Conservation (phyloP, 495 filamentous ascomycete species). For the Apodospora peruviana region DNA sequence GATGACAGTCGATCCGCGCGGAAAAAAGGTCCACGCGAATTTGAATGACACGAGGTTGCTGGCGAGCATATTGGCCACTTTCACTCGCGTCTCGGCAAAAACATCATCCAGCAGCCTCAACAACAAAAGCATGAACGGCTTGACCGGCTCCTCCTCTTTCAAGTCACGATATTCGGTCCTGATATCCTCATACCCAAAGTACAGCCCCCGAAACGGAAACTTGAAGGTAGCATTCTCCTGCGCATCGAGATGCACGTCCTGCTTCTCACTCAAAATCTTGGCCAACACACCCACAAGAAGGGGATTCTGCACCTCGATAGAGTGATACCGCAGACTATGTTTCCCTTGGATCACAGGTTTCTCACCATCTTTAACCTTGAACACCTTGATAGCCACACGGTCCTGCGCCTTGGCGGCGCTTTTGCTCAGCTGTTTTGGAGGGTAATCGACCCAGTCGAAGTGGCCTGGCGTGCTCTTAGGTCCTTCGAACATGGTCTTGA, state of each 20-base stretch:
- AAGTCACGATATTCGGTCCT: slow-evolving; percentile 11
- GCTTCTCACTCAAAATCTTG: slow-evolving; percentile 26
- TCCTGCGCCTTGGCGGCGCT: slow-evolving; percentile 27
- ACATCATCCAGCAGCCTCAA: slow-evolving; percentile 30
- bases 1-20: slow-evolving; percentile 24
- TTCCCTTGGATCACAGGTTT: slow-evolving; percentile 29
- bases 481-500: slow-evolving; percentile 29
- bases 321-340: slow-evolving; percentile 25
- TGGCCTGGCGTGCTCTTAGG: slow-evolving; percentile 13
- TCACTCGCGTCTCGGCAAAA: slow-evolving; percentile 25
- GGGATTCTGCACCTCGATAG: slow-evolving; percentile 32
- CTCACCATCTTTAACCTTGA: slow-evolving; percentile 31
- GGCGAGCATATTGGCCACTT: slow-evolving; percentile 22
- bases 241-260: slow-evolving; percentile 24
- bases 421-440: slow-evolving; percentile 29
- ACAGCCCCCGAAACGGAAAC: slow-evolving; percentile 31
- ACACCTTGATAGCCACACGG: slow-evolving; percentile 35
- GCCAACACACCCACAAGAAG: slow-evolving; percentile 27
- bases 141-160: slow-evolving; percentile 9
- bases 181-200: slow-evolving; percentile 33
- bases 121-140: slow-evolving; percentile 26
- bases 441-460: slow-evolving; percentile 35
- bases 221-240: slow-evolving; percentile 26
- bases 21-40: slow-evolving; percentile 35
- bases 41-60: slow-evolving; percentile 25